A percentile compares a stretch with the other conserved stretches of the same genome.
Conservation (phyloP, 805 yeast genomes). For the Suhomyces emberorum region DNA sequence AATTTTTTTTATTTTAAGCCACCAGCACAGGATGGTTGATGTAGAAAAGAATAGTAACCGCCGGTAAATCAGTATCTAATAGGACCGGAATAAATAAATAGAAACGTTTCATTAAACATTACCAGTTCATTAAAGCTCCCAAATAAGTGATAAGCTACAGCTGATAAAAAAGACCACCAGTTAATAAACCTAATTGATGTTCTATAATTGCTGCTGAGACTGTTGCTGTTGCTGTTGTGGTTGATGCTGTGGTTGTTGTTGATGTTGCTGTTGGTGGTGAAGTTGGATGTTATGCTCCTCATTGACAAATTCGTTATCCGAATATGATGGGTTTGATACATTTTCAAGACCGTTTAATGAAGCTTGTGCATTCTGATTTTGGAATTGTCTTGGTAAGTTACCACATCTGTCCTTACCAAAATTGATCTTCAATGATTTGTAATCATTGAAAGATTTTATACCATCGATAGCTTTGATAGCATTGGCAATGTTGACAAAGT, state of each 20-base stretch:
- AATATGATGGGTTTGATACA: constrained; percentile 17
- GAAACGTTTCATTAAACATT: constrained; percentile 3
- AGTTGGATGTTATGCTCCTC: constrained; percentile 13
- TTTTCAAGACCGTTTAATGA: constrained; percentile 12
- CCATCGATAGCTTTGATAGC: constrained; percentile 94
- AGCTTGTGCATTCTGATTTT: constrained; percentile 8
- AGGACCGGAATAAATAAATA: constrained; percentile 4
- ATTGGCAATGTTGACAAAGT: constrained; percentile 84
- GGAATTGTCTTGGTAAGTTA: constrained; percentile 79
- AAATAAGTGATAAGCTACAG: too few relatives aligned
- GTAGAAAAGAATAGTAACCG: neutral
- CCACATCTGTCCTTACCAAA: constrained; percentile 67
- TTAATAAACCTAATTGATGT: too few relatives aligned
- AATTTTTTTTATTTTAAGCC: too few relatives aligned
- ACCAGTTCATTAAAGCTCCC: constrained; percentile 1
- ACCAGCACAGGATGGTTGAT: too few relatives aligned
- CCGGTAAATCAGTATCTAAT: constrained; percentile 1
- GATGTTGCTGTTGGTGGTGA: constrained; percentile 5
- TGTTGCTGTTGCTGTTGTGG: constrained; percentile 5
- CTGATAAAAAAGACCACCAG: too few relatives aligned
- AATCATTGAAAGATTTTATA: constrained; percentile 66
- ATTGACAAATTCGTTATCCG: constrained; percentile 21
- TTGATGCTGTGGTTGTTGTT: constrained; percentile 3
- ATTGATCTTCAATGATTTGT: constrained; percentile 66
- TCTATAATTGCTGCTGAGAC: constrained; percentile 2